Base-by-base conservation (phyloP, 139 green algal genomes). In the Ulvella scutata region DNA sequence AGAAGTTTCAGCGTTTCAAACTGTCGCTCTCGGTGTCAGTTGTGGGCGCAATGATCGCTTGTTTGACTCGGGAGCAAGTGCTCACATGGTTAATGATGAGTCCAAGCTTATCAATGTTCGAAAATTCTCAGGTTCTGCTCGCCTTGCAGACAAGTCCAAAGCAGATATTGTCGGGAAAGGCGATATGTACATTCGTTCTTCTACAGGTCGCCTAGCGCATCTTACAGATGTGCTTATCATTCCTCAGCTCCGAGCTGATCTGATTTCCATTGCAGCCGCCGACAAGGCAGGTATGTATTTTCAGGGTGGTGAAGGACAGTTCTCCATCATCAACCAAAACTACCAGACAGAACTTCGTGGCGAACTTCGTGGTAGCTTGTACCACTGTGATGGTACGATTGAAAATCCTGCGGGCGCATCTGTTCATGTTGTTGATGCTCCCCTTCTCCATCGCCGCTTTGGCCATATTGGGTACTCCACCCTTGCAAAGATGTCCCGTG, bases 361-460 rank as follows among this genome's bases (percentile, higher is more conserved):
- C 51, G 33, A 67, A 31, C n/a, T 67, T 26, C 31, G 17, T 67
- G 13, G 51, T 23, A n/a, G 31, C 51, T 67, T 36, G n/a, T 9
- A 29, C 20, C 9, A 67, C 20, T 67, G 51, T 67, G 51, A 67
- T n/a, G n/a, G n/a, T 13, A 10, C 13, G 13, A 23, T 67, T 26
- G 31, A n/a, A 67, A 26, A 67, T 67, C 51, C 31, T n/a, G 17
- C 33, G 0, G n/a, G 6, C 51, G 13, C 31, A 23, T 13, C 51
- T 10, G 51, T 23, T 31, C 51, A 67, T 36, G 10, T 67, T 6
- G 4, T 36, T 31, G 51, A 67, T 37, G 62, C 67, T 20, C 43
- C 40, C 13, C 40, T 77, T 31, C 72, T 43, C 43, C 73, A 77
- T 28, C 73, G 73, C 29, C 40, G 73, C 7, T 72, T 44, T 36